These are phyloP conservation scores for Curvularia sp. DNA, from an alignment of 2,329 filamentous ascomycete species.

Conservation along the genomic window DNA sequence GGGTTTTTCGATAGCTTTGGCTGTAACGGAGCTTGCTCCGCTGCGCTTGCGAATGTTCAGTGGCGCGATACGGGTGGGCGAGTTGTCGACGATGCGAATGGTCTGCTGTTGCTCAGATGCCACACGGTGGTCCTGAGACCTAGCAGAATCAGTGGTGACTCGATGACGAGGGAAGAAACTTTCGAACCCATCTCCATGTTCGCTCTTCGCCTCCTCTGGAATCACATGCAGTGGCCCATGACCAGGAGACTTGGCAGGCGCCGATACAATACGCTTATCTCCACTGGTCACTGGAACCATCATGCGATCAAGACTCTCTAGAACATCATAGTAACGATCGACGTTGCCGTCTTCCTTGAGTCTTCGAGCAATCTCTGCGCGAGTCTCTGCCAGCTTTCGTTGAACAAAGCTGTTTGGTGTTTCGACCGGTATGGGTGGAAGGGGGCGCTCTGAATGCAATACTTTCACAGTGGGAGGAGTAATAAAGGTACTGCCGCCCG, in stretches of 20 bases:
- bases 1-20: conserved; percentile 25
- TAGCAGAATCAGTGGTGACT: conserved; percentile 54
- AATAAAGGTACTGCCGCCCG: conserved; percentile 37
- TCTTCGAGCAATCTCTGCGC: conserved; percentile 63
- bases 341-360: conserved; percentile 56
- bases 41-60: conserved; percentile 63
- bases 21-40: conserved; percentile 38
- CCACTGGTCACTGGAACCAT: conserved; percentile 54
- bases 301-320: conserved; percentile 65
- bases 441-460: conserved; percentile 49
- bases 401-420: conserved; percentile 61
- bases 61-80: conserved; percentile 60
- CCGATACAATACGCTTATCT: conserved; percentile 56
- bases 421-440: conserved; percentile 55
- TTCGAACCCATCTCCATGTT: conserved; percentile 44
- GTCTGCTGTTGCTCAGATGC: conserved; percentile 53
- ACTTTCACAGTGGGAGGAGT: conserved; percentile 41
- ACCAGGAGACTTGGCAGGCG: conserved; percentile 47
- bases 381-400: conserved; percentile 64
- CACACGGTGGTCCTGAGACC: conserved; percentile 34
- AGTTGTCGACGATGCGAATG: conserved; percentile 64
- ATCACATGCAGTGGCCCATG: conserved; percentile 57
- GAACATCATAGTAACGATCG: conserved; percentile 64
- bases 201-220: conserved; percentile 57
- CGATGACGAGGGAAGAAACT: conserved; percentile 42